Evolutionary conservation across 257 asterid genomes (phyloP).

Genomic region (Primulina huaijiensis): DNA sequence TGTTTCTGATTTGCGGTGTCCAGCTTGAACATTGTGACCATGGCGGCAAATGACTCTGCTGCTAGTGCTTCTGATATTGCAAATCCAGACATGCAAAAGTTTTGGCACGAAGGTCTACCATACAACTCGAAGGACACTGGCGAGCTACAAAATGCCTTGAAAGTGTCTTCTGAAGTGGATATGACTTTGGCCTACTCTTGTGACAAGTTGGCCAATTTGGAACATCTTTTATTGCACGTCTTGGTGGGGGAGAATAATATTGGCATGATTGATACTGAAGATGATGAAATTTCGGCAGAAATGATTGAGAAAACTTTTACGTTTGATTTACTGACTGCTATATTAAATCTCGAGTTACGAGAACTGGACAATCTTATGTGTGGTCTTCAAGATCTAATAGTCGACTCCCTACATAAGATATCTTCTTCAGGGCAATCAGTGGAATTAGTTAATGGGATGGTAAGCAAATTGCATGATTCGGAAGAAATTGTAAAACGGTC

Average conservation of each 20-base stretch:
- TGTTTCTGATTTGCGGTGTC: constrained; percentile 16
- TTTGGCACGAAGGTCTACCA: constrained; percentile 25
- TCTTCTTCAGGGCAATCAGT: constrained; percentile 35
- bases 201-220: constrained; percentile 60
- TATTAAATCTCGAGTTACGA: constrained; percentile 60
- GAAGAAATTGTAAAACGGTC: constrained; percentile 54
- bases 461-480: constrained; percentile 47
- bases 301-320: constrained; percentile 58
- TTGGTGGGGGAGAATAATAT: constrained; percentile 46
- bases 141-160: constrained; percentile 36
- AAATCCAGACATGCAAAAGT: constrained; percentile 33
- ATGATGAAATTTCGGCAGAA: constrained; percentile 49
- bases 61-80: constrained; percentile 15
- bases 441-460: constrained; percentile 34
- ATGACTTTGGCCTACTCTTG: constrained; percentile 51
- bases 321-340: constrained; percentile 49
- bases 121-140: constrained; percentile 28
- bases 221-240: constrained; percentile 49
- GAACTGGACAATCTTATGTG: constrained; percentile 49
- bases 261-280: constrained; percentile 44
- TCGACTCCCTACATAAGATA: constrained; percentile 42
- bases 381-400: constrained; percentile 44
- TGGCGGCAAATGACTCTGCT: constrained; percentile 27
- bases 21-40: constrained; percentile 9
- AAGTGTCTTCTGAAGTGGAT: constrained; percentile 40